Evolutionary conservation across 371 early-diverging fungal genomes (phyloP).

Genomic region (Saksenaea vasiformis): DNA sequence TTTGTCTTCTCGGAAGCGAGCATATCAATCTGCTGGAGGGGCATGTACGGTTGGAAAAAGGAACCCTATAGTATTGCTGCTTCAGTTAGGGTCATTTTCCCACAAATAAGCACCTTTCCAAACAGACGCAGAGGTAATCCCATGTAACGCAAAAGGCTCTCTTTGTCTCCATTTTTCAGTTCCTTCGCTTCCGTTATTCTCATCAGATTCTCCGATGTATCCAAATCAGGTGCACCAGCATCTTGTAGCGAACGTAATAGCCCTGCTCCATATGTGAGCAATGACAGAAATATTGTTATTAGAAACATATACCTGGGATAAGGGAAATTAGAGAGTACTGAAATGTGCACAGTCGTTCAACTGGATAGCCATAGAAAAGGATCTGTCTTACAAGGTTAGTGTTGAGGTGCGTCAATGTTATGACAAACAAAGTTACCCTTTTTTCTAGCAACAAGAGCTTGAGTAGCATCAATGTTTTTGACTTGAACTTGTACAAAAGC

Average conservation of each 20-base stretch:
- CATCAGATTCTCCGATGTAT: slow-evolving; percentile 22
- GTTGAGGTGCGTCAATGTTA: not conserved
- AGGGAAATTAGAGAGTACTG: slow-evolving; percentile 80
- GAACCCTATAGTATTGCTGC: slow-evolving; percentile 57
- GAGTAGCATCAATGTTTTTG: slow-evolving; percentile 72
- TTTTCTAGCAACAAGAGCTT: slow-evolving; percentile 79
- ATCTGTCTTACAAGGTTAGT: slow-evolving; percentile 43
- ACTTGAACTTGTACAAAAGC: slow-evolving; percentile 69
- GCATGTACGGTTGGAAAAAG: slow-evolving; percentile 85
- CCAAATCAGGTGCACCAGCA: slow-evolving; percentile 65
- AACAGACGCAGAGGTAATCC: slow-evolving; percentile 76
- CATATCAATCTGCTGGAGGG: slow-evolving; percentile 84
- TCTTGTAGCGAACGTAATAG: slow-evolving; percentile 63
- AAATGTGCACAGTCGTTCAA: slow-evolving; percentile 78
- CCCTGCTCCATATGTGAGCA: slow-evolving; percentile 21
- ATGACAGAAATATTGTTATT: not conserved
- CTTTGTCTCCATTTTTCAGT: slow-evolving; percentile 43
- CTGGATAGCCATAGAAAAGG: slow-evolving; percentile 80
- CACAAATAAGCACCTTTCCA: slow-evolving; percentile 52
- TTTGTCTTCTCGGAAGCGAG: slow-evolving; percentile 66
- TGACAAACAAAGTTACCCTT: slow-evolving; percentile 36
- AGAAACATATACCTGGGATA: slow-evolving; percentile 50
- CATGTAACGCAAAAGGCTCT: slow-evolving; percentile 53
- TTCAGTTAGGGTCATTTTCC: not conserved
- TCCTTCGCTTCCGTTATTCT: slow-evolving; percentile 34